These are phyloP conservation scores for Cymbopogon citratus DNA, from an alignment of 176 grass and related monocot species.

Conservation along the genomic window DNA sequence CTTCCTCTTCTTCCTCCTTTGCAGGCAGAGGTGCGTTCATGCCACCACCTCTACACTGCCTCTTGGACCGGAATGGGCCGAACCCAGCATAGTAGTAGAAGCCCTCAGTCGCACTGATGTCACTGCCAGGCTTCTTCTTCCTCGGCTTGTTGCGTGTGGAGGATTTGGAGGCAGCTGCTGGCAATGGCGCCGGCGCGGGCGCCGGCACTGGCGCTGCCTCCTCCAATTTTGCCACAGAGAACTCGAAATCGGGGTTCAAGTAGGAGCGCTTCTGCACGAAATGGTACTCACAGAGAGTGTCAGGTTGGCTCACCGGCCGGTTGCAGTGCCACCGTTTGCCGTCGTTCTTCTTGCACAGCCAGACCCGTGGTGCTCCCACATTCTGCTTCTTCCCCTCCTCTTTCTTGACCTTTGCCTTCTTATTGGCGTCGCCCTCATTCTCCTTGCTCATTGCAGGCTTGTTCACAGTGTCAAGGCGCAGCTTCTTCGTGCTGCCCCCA, in stretches of 20 bases:
- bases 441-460: neutral
- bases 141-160: neutral
- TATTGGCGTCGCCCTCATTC: neutral
- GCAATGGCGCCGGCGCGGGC: neutral
- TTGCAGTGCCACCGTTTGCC: conserved; percentile 38
- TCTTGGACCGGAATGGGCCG: conserved; percentile 32
- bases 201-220: neutral
- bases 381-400: neutral
- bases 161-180: neutral
- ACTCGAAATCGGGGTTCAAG: neutral
- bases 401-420: conserved; percentile 21
- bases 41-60: neutral
- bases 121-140: neutral
- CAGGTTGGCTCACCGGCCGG: conserved; percentile 12
- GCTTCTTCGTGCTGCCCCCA: neutral
- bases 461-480: neutral
- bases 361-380: neutral
- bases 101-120: neutral
- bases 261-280: neutral
- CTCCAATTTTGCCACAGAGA: no score
- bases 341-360: conserved; percentile 46
- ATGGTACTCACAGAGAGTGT: conserved; percentile 46
- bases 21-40: neutral
- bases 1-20: neutral
- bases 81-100: conserved; percentile 50